These are phyloP conservation scores for Umbelopsis vinacea DNA, from an alignment of 192 early-diverging fungal genomes.

Conservation along the genomic window DNA sequence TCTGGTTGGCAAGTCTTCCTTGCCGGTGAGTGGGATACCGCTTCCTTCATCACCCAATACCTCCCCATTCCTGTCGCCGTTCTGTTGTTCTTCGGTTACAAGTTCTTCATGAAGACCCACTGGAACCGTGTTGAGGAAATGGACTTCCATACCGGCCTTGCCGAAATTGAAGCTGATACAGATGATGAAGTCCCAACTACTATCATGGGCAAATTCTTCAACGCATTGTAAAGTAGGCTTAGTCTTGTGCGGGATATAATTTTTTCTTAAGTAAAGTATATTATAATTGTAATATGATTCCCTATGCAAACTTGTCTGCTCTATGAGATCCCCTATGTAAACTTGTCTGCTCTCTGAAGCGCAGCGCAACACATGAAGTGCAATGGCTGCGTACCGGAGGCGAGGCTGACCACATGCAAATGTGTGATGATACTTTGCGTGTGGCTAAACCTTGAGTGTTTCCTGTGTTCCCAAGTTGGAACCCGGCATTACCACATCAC, in stretches of 20 bases:
- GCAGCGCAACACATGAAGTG: too few species aligned
- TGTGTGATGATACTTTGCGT: too few species aligned
- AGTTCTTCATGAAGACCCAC: constrained; percentile 53
- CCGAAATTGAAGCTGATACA: constrained; percentile 26
- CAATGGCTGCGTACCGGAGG: too few species aligned
- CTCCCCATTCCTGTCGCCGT: constrained; percentile 62
- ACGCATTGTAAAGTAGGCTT: constrained; percentile 26
- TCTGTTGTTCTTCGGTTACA: constrained; percentile 60
- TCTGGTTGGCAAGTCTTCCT: constrained; percentile 58
- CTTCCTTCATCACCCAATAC: constrained; percentile 61
- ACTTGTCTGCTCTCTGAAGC: too few species aligned
- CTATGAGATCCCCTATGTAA: background rate
- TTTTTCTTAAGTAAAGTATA: constrained; percentile 17
- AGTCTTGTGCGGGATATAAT: constrained; percentile 11
- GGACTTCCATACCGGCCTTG: constrained; percentile 48
- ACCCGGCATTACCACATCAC: too few species aligned
- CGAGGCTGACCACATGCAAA: too few species aligned
- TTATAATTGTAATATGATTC: constrained; percentile 1
- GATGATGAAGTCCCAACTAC: constrained; percentile 18
- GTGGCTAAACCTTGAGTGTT: too few species aligned
- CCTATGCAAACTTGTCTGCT: background rate
- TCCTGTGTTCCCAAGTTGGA: too few species aligned
- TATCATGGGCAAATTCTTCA: constrained; percentile 25
- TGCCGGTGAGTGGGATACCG: constrained; percentile 43
- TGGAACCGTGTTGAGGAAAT: constrained; percentile 38